phyloP scores from a whole-genome alignment of 306 rosid genomes.

The Ormosia emarginata region DNA sequence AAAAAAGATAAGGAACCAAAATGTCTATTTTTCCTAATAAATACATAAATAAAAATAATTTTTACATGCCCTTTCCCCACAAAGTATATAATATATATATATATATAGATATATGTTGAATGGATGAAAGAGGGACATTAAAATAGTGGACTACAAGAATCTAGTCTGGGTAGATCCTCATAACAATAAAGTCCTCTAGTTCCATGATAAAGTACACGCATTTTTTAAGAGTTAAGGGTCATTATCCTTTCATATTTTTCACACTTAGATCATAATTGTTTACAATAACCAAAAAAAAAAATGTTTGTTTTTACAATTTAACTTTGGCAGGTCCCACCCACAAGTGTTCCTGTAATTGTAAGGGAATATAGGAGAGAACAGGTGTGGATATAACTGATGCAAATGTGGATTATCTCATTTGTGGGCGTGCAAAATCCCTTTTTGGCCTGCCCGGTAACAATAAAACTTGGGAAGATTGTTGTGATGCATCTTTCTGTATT shows the following conservation, averaged over 20 bases:
- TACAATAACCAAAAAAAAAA: not conserved
- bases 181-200: not conserved
- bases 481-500: conserved; percentile 24
- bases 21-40: not conserved
- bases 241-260: not conserved
- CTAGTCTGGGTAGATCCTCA: not conserved
- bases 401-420: conserved; percentile 33
- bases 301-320: not conserved
- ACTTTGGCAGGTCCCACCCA: conserved; percentile 44
- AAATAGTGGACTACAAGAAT: not conserved
- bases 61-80: not conserved
- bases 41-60: not conserved
- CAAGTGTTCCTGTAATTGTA: conserved; percentile 51
- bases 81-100: not conserved
- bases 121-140: not conserved
- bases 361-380: conserved; percentile 47
- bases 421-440: conserved; percentile 16
- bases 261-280: not conserved
- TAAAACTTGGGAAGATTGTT: conserved; percentile 36
- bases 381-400: conserved; percentile 35
- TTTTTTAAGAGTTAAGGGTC: not conserved
- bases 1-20: no score
- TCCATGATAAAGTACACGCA: not conserved
- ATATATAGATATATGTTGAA: not conserved
- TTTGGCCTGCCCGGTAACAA: conserved; percentile 24